phyloP scores from a whole-genome alignment of 164 flowering plant genomes.

The Taxillus chinensis region DNA sequence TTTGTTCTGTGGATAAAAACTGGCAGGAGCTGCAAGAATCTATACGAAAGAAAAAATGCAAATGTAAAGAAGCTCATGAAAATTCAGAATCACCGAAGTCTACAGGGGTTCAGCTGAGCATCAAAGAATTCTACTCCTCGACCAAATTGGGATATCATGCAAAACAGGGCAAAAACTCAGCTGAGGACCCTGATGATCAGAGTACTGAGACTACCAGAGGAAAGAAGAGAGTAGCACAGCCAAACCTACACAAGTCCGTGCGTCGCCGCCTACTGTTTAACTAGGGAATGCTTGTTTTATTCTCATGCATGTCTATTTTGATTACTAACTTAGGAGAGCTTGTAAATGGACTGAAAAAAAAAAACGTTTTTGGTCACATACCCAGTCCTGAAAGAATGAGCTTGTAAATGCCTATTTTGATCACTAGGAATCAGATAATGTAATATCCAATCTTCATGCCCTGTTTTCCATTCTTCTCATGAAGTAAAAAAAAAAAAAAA shows the following conservation, averaged over 20 bases:
- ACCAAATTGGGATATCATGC: slow-evolving; percentile 25
- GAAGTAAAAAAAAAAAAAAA: too few relatives aligned
- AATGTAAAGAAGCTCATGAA: slow-evolving; percentile 10
- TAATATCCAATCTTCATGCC: too few relatives aligned
- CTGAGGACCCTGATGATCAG: slow-evolving; percentile 10
- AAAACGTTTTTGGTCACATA: too few relatives aligned
- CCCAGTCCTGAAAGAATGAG: too few relatives aligned
- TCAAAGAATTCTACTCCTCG: slow-evolving; percentile 63
- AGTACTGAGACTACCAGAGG: slow-evolving; percentile 12
- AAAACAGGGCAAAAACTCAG: slow-evolving; percentile 26
- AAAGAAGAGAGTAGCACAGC: slow-evolving; percentile 20
- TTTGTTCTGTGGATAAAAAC: slow-evolving; percentile 6
- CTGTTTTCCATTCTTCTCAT: too few relatives aligned
- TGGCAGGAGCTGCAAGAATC: slow-evolving; percentile 46
- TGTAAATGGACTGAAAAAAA: too few relatives aligned
- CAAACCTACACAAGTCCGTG: slow-evolving; percentile 48
- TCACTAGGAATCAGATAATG: too few relatives aligned
- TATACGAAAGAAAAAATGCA: slow-evolving; percentile 31
- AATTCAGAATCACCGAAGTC: slow-evolving; percentile 29
- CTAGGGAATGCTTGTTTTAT: slow-evolving; percentile 10
- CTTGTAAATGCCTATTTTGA: too few relatives aligned
- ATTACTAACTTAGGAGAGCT: too few relatives aligned
- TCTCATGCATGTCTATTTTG: too few relatives aligned
- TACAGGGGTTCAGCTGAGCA: slow-evolving; percentile 43
- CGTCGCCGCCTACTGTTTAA: slow-evolving; percentile 66